phyloP scores from a whole-genome alignment of 768 basidiomycete species.

The Boletus edulis region DNA sequence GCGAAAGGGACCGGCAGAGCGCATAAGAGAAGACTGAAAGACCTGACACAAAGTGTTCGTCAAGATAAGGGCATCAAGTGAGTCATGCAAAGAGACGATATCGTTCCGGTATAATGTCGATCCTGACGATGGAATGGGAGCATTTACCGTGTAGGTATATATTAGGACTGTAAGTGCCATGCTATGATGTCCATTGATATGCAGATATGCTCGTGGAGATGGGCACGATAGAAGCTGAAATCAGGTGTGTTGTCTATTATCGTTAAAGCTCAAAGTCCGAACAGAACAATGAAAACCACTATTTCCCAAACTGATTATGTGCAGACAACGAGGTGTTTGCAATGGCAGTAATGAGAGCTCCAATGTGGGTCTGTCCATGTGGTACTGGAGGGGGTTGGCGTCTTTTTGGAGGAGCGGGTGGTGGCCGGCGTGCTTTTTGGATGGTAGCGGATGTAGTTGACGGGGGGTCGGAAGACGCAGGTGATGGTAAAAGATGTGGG shows the following conservation, averaged over 20 bases:
- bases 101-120: neutral
- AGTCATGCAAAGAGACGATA: neutral
- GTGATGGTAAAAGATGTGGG: slow-evolving; percentile 17
- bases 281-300: slow-evolving; percentile 1
- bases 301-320: slow-evolving; percentile 17
- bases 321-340: slow-evolving; percentile 35
- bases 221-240: slow-evolving; percentile 7
- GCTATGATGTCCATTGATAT: slow-evolving; percentile 26
- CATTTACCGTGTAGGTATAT: slow-evolving; percentile 13
- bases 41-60: neutral
- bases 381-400: slow-evolving; percentile 75
- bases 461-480: slow-evolving; percentile 16
- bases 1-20: neutral
- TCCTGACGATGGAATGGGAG: slow-evolving; percentile 4
- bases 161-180: slow-evolving; percentile 10
- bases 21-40: neutral
- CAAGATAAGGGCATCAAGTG: neutral
- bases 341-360: slow-evolving; percentile 61
- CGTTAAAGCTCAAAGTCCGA: slow-evolving; percentile 1
- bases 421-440: slow-evolving; percentile 45
- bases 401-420: slow-evolving; percentile 66
- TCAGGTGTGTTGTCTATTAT: slow-evolving; percentile 6
- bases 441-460: slow-evolving; percentile 18
- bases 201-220: slow-evolving; percentile 19
- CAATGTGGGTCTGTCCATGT: slow-evolving; percentile 44